phyloP scores from a whole-genome alignment of 768 basidiomycete genomes.

The Lentinula edodes region DNA sequence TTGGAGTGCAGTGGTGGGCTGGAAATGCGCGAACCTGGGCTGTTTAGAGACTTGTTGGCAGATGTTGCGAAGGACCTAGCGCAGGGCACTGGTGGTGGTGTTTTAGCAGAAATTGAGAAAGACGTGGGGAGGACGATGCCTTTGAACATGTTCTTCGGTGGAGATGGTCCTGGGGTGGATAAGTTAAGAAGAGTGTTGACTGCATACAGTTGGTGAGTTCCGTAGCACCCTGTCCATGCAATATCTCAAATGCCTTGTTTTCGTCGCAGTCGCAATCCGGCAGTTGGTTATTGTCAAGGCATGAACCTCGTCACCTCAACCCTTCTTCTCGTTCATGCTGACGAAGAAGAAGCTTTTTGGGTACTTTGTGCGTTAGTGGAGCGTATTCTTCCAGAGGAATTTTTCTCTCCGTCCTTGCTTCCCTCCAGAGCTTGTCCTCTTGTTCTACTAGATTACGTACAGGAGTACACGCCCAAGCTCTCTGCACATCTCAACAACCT shows the following conservation, averaged over 20 bases:
- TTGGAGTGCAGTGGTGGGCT: slow-evolving; percentile 89
- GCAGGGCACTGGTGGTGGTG: slow-evolving; percentile 35
- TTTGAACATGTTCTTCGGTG: slow-evolving; percentile 93
- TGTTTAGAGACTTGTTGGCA: slow-evolving; percentile 80
- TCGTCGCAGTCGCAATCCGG: slow-evolving; percentile 70
- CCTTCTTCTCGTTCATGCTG: slow-evolving; percentile 83
- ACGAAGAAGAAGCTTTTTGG: slow-evolving; percentile 99
- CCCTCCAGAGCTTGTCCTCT: slow-evolving; percentile 93
- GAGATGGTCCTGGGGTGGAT: slow-evolving; percentile 89
- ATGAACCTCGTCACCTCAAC: slow-evolving; percentile 97
- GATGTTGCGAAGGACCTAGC: slow-evolving; percentile 22
- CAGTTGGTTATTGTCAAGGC: slow-evolving; percentile 91
- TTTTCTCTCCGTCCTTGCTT: slow-evolving; percentile 88
- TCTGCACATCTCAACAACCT: slow-evolving; percentile 70
- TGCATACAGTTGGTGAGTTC: slow-evolving; percentile 84
- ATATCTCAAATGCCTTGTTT: no score
- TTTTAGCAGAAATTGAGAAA: slow-evolving; percentile 87
- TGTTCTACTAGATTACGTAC: slow-evolving; percentile 84
- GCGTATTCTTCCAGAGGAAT: slow-evolving; percentile 82
- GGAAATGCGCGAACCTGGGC: slow-evolving; percentile 88
- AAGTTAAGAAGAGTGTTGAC: slow-evolving; percentile 87
- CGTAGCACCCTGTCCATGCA: not conserved
- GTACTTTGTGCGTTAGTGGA: slow-evolving; percentile 86
- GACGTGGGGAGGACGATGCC: slow-evolving; percentile 92
- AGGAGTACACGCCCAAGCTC: slow-evolving; percentile 69